A percentile compares a stretch with the other conserved stretches of the same genome.
phyloP scores from a whole-genome alignment of 2,329 filamentous ascomycete species.

The Pseudopithomyces maydicus region DNA sequence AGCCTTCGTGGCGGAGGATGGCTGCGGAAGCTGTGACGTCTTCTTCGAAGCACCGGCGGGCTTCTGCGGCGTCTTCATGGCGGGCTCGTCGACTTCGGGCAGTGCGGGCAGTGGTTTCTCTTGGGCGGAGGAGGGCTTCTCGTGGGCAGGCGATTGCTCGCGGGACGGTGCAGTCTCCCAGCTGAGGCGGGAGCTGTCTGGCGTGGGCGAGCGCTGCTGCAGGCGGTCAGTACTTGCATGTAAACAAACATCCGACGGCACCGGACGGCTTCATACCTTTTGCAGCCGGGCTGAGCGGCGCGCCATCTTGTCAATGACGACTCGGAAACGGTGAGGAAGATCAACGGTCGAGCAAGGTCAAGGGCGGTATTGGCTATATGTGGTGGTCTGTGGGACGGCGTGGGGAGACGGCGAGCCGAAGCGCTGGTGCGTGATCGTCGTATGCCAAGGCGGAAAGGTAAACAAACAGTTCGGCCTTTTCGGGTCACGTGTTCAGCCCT shows the following conservation, averaged over 20 bases:
- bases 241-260: conserved; percentile 30
- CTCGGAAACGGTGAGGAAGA: conserved; percentile 11
- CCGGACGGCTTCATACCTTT: conserved; percentile 32
- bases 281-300: conserved; percentile 43
- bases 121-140: no score
- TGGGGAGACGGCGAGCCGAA: conserved; percentile 14
- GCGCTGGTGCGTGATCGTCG: conserved; percentile 6
- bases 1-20: conserved; percentile 23
- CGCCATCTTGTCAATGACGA: conserved; percentile 32
- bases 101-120: conserved; percentile 24
- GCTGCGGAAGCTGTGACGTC: conserved; percentile 56
- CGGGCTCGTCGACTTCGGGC: conserved; percentile 19
- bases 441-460: conserved; percentile 10
- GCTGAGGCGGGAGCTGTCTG: conserved; percentile 27
- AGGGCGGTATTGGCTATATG: conserved; percentile 20
- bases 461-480: not conserved
- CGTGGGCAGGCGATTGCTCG: no score
- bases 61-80: conserved; percentile 32
- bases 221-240: conserved; percentile 26
- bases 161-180: conserved; percentile 34
- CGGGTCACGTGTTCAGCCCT: not conserved
- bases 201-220: conserved; percentile 37
- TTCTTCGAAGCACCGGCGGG: conserved; percentile 12
- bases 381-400: conserved; percentile 29
- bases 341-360: conserved; percentile 6